phyloP scores from a whole-genome alignment of 768 basidiomycete species.

The Mycena latifolia region DNA sequence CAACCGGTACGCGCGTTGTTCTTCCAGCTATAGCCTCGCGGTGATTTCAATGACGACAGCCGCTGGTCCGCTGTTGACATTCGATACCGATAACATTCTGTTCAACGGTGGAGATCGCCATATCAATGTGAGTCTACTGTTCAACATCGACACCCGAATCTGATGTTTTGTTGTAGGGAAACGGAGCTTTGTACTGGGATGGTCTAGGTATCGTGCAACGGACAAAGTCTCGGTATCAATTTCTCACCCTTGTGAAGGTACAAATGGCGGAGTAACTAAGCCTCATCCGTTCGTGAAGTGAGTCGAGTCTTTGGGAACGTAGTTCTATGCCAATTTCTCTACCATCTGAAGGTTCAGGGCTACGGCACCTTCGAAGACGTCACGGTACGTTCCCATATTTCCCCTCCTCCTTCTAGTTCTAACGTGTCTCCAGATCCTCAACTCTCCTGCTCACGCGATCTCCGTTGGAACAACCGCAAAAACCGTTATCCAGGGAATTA shows the following conservation, averaged over 20 bases:
- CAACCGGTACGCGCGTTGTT: conserved; percentile 16
- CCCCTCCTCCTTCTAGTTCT: not conserved
- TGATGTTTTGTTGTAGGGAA: conserved; percentile 13
- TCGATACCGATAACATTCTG: conserved; percentile 25
- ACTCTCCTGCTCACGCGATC: conserved; percentile 33
- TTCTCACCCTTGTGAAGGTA: too few species aligned
- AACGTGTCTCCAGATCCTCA: conserved; percentile 5
- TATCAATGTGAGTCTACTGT: conserved; percentile 16
- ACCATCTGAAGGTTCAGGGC: conserved; percentile 19
- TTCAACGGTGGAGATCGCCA: conserved; percentile 33
- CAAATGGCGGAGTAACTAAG: conserved; percentile 36
- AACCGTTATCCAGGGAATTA: conserved; percentile 22
- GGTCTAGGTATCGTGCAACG: too few species aligned
- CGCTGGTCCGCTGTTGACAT: conserved; percentile 32
- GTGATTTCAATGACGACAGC: conserved; percentile 6
- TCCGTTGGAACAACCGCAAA: conserved; percentile 34
- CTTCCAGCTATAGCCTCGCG: too few species aligned
- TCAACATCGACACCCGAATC: not conserved
- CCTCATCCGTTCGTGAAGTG: conserved; percentile 37
- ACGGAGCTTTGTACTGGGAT: conserved; percentile 36
- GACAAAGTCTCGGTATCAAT: too few species aligned
- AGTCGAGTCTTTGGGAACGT: not conserved
- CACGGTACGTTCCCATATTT: conserved; percentile 3
- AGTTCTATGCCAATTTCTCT: too few species aligned
- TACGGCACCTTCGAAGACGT: conserved; percentile 34